These are phyloP conservation scores for Drosera spatulata DNA, from an alignment of 179 eudicot genomes.

Conservation along the genomic window DNA sequence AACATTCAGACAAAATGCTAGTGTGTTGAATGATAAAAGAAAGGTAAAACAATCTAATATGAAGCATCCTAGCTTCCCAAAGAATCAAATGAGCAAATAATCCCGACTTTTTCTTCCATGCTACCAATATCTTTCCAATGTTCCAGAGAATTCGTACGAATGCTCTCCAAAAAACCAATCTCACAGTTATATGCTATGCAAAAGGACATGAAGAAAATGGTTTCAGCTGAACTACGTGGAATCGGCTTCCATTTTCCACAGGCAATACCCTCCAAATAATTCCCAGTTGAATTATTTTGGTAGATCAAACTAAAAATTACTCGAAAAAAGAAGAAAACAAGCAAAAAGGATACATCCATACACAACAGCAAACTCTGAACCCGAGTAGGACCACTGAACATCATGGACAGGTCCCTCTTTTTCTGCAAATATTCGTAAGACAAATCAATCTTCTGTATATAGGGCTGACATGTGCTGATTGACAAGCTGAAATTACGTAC, in stretches of 20 bases:
- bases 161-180: no score
- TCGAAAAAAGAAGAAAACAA: neutral
- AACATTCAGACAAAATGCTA: neutral
- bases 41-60: no score
- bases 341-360: constrained; percentile 91
- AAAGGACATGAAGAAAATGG: no score
- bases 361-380: constrained; percentile 90
- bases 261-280: neutral
- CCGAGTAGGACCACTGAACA: constrained; percentile 91
- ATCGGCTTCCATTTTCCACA: neutral
- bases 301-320: neutral
- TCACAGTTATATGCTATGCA: no score
- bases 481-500: constrained; percentile 27
- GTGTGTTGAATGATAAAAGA: no score
- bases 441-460: constrained; percentile 3
- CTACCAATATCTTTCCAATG: neutral
- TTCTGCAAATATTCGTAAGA: constrained; percentile 34
- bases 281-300: neutral
- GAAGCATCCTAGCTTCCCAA: neutral
- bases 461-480: constrained; percentile 1
- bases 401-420: constrained; percentile 98
- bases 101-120: neutral
- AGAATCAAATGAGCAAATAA: neutral
- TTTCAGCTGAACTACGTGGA: no score
- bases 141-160: neutral